phyloP scores from a whole-genome alignment of 2,329 filamentous ascomycete genomes.

The Fusarium sp. region DNA sequence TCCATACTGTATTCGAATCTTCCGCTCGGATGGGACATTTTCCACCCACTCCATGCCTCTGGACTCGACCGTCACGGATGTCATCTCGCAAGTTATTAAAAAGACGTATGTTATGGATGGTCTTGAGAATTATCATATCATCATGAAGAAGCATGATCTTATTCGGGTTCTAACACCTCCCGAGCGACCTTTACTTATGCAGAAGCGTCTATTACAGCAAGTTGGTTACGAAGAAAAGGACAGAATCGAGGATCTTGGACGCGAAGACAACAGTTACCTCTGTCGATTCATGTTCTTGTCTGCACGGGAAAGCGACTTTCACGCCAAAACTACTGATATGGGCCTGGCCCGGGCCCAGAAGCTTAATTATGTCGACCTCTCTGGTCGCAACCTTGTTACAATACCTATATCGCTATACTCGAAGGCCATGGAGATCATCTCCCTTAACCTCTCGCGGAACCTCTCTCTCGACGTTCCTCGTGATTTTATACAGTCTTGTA shows the following conservation, averaged over 20 bases:
- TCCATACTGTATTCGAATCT: constrained; percentile 93
- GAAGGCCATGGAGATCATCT: constrained; percentile 91
- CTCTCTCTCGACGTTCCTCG: constrained; percentile 91
- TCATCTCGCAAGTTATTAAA: constrained; percentile 90
- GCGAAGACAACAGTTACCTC: constrained; percentile 97
- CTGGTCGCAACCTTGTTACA: constrained; percentile 88
- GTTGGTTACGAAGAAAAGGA: constrained; percentile 90
- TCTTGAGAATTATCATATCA: constrained; percentile 93
- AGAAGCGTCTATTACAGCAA: constrained; percentile 90
- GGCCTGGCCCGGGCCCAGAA: constrained; percentile 86
- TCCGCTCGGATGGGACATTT: constrained; percentile 93
- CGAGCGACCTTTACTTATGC: constrained; percentile 89
- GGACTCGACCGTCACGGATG: constrained; percentile 85
- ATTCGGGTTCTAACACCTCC: constrained; percentile 80
- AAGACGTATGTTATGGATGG: constrained; percentile 94
- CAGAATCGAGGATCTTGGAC: constrained; percentile 89
- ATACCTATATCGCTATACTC: constrained; percentile 96
- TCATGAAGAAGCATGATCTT: constrained; percentile 92
- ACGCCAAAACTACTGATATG: constrained; percentile 76
- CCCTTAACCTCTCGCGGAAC: constrained; percentile 92
- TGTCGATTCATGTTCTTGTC: constrained; percentile 96
- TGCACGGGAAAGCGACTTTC: constrained; percentile 84
- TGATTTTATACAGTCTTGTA: constrained; percentile 95
- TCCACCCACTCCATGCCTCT: constrained; percentile 87
- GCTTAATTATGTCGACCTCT: constrained; percentile 92